A percentile compares a stretch with the other conserved stretches of the same genome.
Conservation (phyloP, 2,329 filamentous ascomycete genomes). For the Fonsecaea nubica region DNA sequence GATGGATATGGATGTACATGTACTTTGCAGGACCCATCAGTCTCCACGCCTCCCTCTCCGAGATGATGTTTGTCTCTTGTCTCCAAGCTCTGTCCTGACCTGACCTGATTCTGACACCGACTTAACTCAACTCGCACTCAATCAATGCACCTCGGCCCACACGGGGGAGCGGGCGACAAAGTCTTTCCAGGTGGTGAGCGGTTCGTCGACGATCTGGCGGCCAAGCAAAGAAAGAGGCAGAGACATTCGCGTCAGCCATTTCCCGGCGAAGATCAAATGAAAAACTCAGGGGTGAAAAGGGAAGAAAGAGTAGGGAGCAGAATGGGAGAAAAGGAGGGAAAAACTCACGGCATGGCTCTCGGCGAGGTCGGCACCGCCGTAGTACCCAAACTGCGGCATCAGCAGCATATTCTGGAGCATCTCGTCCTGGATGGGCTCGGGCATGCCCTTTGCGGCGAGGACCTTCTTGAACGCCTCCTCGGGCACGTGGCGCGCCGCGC, state of each 20-base stretch:
- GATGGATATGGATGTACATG: too few relatives aligned
- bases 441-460: slow-evolving; percentile 47
- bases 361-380: slow-evolving; percentile 47
- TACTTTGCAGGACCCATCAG: too few relatives aligned
- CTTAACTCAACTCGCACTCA: neutral
- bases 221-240: neutral
- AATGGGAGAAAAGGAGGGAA: neutral
- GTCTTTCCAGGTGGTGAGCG: slow-evolving; percentile 18
- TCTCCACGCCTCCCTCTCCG: too few relatives aligned
- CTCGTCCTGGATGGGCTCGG: slow-evolving; percentile 49
- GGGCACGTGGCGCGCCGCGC: slow-evolving; percentile 47
- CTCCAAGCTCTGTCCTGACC: neutral
- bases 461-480: slow-evolving; percentile 53
- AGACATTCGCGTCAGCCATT: neutral
- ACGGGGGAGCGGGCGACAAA: slow-evolving; percentile 11
- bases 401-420: slow-evolving; percentile 61
- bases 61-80: too few relatives aligned
- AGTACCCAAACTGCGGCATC: slow-evolving; percentile 61
- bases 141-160: slow-evolving; percentile 15
- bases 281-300: neutral
- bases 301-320: neutral
- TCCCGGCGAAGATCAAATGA: neutral
- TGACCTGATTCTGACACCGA: neutral
- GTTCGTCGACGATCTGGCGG: slow-evolving; percentile 11
- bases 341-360: slow-evolving; percentile 17